These are phyloP conservation scores for Evernia prunastri DNA, from an alignment of 495 filamentous ascomycete genomes.

Conservation along the genomic window DNA sequence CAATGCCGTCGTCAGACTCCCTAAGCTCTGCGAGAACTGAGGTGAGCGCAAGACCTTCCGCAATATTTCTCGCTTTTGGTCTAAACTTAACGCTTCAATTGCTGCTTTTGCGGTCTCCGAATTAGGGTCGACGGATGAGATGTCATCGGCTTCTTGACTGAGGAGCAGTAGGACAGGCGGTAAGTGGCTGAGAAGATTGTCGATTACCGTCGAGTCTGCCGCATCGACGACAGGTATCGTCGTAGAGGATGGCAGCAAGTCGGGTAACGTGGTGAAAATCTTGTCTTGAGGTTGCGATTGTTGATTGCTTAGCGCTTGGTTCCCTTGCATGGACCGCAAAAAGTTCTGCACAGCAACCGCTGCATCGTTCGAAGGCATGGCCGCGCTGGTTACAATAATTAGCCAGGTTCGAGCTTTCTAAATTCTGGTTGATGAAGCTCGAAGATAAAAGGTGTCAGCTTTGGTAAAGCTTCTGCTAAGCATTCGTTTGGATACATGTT, in stretches of 20 bases:
- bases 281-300: slow-evolving; percentile 46
- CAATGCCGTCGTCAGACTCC: slow-evolving; percentile 77
- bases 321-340: slow-evolving; percentile 71
- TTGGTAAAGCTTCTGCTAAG: slow-evolving; percentile 9
- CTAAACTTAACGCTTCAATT: slow-evolving; percentile 62
- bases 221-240: slow-evolving; percentile 72
- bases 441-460: neutral
- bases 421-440: neutral
- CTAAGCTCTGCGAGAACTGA: slow-evolving; percentile 81
- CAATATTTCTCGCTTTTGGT: slow-evolving; percentile 76
- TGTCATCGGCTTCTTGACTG: slow-evolving; percentile 56
- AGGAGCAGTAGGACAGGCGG: slow-evolving; percentile 68
- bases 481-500: slow-evolving; percentile 5
- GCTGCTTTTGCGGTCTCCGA: slow-evolving; percentile 62
- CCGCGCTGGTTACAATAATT: slow-evolving; percentile 32
- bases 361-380: slow-evolving; percentile 41
- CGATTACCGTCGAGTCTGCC: slow-evolving; percentile 55
- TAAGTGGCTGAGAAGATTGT: slow-evolving; percentile 68
- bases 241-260: slow-evolving; percentile 68
- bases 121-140: slow-evolving; percentile 54
- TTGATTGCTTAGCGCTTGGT: slow-evolving; percentile 34
- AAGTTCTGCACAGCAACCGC: slow-evolving; percentile 72
- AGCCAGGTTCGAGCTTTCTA: slow-evolving; percentile 12
- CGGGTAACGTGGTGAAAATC: slow-evolving; percentile 75
- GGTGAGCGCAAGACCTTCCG: slow-evolving; percentile 80